These are phyloP conservation scores for Nigrograna mackinnonii DNA, from an alignment of 2,329 filamentous ascomycete species.

Conservation along the genomic window DNA sequence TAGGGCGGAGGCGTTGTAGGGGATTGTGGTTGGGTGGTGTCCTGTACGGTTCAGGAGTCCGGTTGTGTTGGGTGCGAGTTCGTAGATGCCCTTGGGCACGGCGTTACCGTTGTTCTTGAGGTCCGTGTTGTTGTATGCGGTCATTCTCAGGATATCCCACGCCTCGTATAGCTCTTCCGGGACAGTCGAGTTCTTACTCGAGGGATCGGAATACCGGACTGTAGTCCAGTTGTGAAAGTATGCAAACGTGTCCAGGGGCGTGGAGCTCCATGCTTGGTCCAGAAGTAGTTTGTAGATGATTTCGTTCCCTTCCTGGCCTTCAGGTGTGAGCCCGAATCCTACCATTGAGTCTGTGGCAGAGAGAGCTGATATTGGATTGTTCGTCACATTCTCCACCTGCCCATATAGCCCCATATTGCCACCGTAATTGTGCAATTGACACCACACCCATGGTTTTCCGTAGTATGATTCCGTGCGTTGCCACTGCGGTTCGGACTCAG, in stretches of 20 bases:
- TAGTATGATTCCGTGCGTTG: conserved; percentile 54
- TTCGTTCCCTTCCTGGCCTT: conserved; percentile 58
- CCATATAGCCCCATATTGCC: conserved; percentile 56
- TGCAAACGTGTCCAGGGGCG: conserved; percentile 46
- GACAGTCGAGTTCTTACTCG: conserved; percentile 9
- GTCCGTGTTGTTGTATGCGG: conserved; percentile 56
- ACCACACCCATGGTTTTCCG: conserved; percentile 60
- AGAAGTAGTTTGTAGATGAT: conserved; percentile 56
- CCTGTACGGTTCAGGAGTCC: conserved; percentile 45
- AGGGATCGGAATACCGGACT: conserved; percentile 42
- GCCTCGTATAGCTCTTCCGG: conserved; percentile 42
- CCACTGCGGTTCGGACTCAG: conserved; percentile 56
- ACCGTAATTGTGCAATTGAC: conserved; percentile 56
- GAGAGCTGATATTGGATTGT: conserved; percentile 51
- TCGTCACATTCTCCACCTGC: conserved; percentile 54
- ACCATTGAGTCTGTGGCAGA: conserved; percentile 46
- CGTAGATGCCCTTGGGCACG: conserved; percentile 52
- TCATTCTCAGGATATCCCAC: conserved; percentile 51
- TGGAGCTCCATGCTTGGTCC: conserved; percentile 54
- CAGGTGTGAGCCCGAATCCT: conserved; percentile 54
- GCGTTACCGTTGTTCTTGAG: conserved; percentile 43
- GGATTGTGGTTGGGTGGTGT: conserved; percentile 47
- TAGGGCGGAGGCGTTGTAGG: conserved; percentile 46
- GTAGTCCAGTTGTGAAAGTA: conserved; percentile 55
- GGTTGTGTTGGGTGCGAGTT: conserved; percentile 48